Evolutionary conservation across 192 early-diverging fungal genomes (phyloP), one percentile per base, ranked within the genome.

Genomic region (Funneliformis mosseae): DNA sequence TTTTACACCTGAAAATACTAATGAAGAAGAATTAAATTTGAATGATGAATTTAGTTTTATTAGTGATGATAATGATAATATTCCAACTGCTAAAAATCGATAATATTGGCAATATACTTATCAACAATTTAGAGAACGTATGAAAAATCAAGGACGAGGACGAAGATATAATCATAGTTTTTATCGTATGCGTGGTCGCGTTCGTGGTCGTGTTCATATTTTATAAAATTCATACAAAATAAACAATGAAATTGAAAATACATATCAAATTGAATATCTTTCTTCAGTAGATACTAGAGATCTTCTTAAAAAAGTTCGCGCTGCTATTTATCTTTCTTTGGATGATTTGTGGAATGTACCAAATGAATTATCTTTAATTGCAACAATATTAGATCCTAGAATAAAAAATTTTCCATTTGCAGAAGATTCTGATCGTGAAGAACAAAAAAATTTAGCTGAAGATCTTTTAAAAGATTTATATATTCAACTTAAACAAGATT

Each of bases 61-160:
- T 41, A 69, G 67, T 69, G 38, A 41, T 18, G 63, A n/a, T n/a
- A n/a, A 71, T 71, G 42, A 71, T 23, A 21, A 43, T 71, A 43
- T 43, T n/a, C 5, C 16, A 43, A 41, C 33, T 41, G 69, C n/a
- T 8, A 16, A 11, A 64, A 23, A 14, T 64, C 8, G n/a, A n/a
- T n/a, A 14, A 64, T 9, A 64, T 28, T 71, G 42, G 69, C 69
- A 39, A 43, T 45, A 41, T 43, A 10, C 1, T 41, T 4, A 69
- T 25, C 60, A 7, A 5, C n/a, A 62, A n/a, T n/a, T n/a, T n/a
- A n/a, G n/a, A n/a, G n/a, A n/a, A n/a, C n/a, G n/a, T n/a, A n/a
- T n/a, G n/a, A n/a, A n/a, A n/a, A n/a, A n/a, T n/a, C n/a, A n/a
- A n/a, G n/a, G n/a, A n/a, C n/a, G n/a, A n/a, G n/a, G n/a, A n/a